These are phyloP conservation scores for Thelephora aurantiotincta DNA, from an alignment of 768 basidiomycete genomes.

Conservation along the genomic window DNA sequence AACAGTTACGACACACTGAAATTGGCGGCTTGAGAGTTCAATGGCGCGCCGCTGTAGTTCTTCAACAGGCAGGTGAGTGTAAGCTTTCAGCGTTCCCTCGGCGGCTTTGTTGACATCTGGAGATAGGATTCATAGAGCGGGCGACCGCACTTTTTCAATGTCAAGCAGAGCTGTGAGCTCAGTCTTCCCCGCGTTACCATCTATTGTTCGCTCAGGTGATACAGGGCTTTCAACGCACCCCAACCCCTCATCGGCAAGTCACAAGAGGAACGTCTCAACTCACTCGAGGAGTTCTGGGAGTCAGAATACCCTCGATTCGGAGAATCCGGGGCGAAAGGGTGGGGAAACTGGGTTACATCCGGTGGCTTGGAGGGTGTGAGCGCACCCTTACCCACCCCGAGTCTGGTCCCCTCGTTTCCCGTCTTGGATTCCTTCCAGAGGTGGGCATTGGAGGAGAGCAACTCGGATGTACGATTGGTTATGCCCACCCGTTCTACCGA, in stretches of 20 bases:
- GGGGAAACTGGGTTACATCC: constrained; percentile 45
- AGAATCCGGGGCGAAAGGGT: constrained; percentile 51
- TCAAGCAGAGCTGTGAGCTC: constrained; percentile 66
- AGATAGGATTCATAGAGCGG: constrained; percentile 55
- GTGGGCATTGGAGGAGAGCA: constrained; percentile 50
- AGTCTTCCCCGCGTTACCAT: not conserved
- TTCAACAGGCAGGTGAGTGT: constrained; percentile 50
- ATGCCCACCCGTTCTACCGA: constrained; percentile 44
- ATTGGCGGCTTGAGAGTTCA: constrained; percentile 40
- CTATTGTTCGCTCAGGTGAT: not conserved
- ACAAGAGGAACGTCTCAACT: constrained; percentile 34
- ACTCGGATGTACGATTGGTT: constrained; percentile 26
- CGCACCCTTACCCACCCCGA: constrained; percentile 3
- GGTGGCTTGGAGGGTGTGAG: constrained; percentile 22
- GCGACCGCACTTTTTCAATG: constrained; percentile 72
- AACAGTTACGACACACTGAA: constrained; percentile 27
- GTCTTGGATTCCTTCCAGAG: constrained; percentile 49
- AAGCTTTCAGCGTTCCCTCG: constrained; percentile 5
- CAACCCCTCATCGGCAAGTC: constrained; percentile 26
- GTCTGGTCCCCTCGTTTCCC: constrained; percentile 7
- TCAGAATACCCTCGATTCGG: constrained; percentile 66
- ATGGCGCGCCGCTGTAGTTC: constrained; percentile 53
- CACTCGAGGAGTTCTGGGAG: constrained; percentile 77
- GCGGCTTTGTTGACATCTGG: not conserved
- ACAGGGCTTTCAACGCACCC: constrained; percentile 48